These are phyloP conservation scores for Rhodosporidiobolus sp. DNA, from an alignment of 768 basidiomycete genomes.

Conservation along the genomic window DNA sequence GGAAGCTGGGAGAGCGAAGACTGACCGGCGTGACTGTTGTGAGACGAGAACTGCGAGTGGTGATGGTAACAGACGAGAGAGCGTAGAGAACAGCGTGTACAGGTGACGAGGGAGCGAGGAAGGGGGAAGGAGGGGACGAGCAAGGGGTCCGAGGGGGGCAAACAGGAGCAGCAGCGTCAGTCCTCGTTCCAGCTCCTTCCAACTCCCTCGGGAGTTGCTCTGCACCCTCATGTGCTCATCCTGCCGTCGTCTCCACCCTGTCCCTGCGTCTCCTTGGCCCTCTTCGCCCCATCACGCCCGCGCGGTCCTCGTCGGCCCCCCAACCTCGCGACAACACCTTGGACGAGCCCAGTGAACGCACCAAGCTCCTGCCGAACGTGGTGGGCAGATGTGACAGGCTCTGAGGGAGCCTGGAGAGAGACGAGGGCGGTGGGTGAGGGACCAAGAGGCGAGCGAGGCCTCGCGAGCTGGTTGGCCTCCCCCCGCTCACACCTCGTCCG, in stretches of 20 bases:
- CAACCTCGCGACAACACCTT: no score
- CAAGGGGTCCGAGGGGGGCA: no score
- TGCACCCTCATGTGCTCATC: no score
- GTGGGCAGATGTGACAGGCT: neutral
- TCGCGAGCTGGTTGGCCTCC: neutral
- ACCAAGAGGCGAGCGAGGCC: neutral
- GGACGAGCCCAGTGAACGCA: neutral
- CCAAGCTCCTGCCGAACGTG: neutral
- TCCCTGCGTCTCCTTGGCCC: no score
- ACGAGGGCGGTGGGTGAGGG: neutral
- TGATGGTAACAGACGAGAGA: neutral
- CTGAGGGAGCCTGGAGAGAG: neutral
- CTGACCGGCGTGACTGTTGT: constrained; percentile 31
- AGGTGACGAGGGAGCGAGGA: neutral
- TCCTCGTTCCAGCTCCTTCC: no score
- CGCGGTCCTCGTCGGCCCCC: no score
- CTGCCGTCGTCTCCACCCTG: no score
- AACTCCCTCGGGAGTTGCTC: no score
- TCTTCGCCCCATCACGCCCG: no score
- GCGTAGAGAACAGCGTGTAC: no score
- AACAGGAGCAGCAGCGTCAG: no score
- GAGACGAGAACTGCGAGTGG: constrained; percentile 9
- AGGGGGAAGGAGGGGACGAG: neutral
- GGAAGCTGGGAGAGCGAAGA: neutral
- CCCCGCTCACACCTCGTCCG: no score